Evolutionary conservation across 768 basidiomycete species (phyloP).

Genomic region (Leccinum longicurvipes): DNA sequence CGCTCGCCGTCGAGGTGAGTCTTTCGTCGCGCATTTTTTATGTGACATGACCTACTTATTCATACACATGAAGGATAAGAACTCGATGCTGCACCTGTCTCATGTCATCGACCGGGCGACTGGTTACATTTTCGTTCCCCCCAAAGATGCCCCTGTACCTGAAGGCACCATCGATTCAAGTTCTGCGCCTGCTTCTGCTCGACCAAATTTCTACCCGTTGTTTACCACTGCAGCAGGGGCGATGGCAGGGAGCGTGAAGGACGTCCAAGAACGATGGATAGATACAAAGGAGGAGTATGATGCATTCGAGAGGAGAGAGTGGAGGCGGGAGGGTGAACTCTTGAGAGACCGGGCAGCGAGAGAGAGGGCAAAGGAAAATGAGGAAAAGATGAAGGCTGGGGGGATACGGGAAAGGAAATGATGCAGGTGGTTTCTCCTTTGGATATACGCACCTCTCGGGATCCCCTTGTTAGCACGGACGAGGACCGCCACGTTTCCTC

Average conservation of each 20-base stretch:
- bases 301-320: constrained; percentile 71
- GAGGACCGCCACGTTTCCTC: background rate
- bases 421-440: constrained; percentile 6
- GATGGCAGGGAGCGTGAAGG: constrained; percentile 54
- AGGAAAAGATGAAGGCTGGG: constrained; percentile 1
- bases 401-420: constrained; percentile 31
- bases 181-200: constrained; percentile 36
- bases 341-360: constrained; percentile 23
- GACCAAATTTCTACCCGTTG: constrained; percentile 65
- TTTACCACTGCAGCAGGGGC: constrained; percentile 64
- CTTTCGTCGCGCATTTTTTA: background rate
- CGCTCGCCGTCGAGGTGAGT: constrained; percentile 88
- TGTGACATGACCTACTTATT: background rate
- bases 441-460: background rate
- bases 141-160: constrained; percentile 32
- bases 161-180: constrained; percentile 30
- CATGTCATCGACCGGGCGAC: constrained; percentile 85
- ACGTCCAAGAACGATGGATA: constrained; percentile 94
- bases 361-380: constrained; percentile 7
- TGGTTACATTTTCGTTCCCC: constrained; percentile 85
- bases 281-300: constrained; percentile 82
- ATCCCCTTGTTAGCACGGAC: background rate
- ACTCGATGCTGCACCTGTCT: constrained; percentile 89
- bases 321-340: constrained; percentile 70
- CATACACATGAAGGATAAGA: constrained; percentile 65